phyloP scores from a whole-genome alignment of 1,284 basidiomycete genomes.

The Sphaerobolus stellatus region DNA sequence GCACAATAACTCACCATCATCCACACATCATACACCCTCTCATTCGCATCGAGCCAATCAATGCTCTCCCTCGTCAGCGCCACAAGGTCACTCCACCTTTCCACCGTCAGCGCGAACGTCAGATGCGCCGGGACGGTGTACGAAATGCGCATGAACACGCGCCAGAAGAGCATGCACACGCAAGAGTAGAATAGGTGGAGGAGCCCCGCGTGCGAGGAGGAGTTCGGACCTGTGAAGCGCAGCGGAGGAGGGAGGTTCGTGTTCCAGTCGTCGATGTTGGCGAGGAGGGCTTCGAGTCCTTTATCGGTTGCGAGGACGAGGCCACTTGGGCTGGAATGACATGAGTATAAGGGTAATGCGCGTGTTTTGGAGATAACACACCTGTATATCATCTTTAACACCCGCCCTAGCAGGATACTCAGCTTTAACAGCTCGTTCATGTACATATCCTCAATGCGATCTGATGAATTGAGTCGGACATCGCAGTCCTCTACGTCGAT shows the following conservation, averaged over 20 bases:
- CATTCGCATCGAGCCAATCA: conserved; percentile 86
- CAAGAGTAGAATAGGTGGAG: conserved; percentile 85
- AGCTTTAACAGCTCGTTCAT: conserved; percentile 86
- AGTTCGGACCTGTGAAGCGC: conserved; percentile 68
- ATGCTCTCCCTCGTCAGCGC: conserved; percentile 75
- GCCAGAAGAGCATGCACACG: conserved; percentile 88
- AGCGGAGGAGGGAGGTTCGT: conserved; percentile 71
- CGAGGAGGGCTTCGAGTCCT: conserved; percentile 64
- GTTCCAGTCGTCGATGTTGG: conserved; percentile 80
- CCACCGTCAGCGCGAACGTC: conserved; percentile 78
- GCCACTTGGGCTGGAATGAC: conserved; percentile 69
- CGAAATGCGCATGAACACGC: conserved; percentile 92
- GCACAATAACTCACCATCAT: conserved; percentile 83
- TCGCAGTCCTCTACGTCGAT: conserved; percentile 94
- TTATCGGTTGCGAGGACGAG: conserved; percentile 80
- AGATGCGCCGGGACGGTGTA: conserved; percentile 84
- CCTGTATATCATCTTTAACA: conserved; percentile 91
- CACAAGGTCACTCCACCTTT: conserved; percentile 77
- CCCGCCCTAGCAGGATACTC: conserved; percentile 82
- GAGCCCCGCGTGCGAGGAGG: conserved; percentile 67
- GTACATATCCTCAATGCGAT: conserved; percentile 68
- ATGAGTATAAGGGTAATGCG: conserved; percentile 17
- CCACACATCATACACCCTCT: conserved; percentile 83
- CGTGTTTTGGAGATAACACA: conserved; percentile 27
- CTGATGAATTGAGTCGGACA: conserved; percentile 80